Conservation (phyloP, 1,284 basidiomycete species). For the Ceratorhiza oryzae-sativae region DNA sequence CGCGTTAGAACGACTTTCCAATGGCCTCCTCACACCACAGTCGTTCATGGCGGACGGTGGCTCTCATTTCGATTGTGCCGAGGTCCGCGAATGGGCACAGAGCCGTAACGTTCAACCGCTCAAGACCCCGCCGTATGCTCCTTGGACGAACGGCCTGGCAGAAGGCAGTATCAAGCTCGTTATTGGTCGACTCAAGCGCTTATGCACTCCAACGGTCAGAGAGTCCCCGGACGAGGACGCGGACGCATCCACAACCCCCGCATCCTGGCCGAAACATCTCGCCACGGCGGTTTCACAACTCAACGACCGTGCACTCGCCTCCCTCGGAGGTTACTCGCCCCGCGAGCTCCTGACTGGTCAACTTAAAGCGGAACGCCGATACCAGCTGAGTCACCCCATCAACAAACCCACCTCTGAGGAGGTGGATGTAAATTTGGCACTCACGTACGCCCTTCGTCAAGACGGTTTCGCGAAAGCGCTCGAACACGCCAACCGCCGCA, state of each 20-base stretch:
- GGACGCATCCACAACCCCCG: neutral
- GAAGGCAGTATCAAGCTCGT: slow-evolving; percentile 48
- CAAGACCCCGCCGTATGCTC: slow-evolving; percentile 51
- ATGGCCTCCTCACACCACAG: slow-evolving; percentile 43
- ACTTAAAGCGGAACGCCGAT: neutral
- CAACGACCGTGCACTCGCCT: slow-evolving; percentile 40
- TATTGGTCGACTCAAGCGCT: slow-evolving; percentile 46
- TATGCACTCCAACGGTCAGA: slow-evolving; percentile 51
- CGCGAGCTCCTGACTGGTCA: slow-evolving; percentile 42
- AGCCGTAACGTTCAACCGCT: slow-evolving; percentile 42
- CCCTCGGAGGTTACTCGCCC: slow-evolving; percentile 38
- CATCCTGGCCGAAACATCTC: slow-evolving; percentile 41
- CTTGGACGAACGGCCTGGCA: slow-evolving; percentile 54
- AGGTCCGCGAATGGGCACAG: slow-evolving; percentile 48
- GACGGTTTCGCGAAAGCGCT: slow-evolving; percentile 28
- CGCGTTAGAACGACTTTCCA: neutral
- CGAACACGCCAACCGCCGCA: slow-evolving; percentile 34
- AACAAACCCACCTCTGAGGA: neutral
- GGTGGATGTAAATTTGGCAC: slow-evolving; percentile 38
- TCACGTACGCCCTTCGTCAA: slow-evolving; percentile 34
- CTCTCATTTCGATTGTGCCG: slow-evolving; percentile 52
- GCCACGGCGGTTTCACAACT: slow-evolving; percentile 32
- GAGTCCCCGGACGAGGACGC: slow-evolving; percentile 33
- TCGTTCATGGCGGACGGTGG: slow-evolving; percentile 54
- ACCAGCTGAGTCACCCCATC: neutral